These are phyloP conservation scores for Spiromastix sp. DNA, from an alignment of 2,329 filamentous ascomycete genomes.

Conservation along the genomic window DNA sequence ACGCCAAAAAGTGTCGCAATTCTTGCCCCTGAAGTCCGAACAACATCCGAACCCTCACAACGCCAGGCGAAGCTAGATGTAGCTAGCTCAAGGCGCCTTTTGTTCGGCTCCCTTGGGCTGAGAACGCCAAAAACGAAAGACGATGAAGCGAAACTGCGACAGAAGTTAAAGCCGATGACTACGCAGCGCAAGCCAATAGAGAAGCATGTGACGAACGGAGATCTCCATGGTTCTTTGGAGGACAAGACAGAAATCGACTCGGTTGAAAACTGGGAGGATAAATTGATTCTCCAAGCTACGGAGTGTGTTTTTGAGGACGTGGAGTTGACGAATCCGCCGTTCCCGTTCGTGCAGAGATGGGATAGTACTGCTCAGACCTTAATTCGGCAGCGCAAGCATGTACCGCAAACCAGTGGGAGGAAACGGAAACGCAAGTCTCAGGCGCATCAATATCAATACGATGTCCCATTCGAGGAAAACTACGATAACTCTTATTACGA, in stretches of 20 bases:
- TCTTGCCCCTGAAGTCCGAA: too few species aligned
- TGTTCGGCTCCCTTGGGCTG: conserved; percentile 64
- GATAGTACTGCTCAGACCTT: conserved; percentile 57
- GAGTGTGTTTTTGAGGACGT: conserved; percentile 69
- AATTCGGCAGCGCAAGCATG: conserved; percentile 30
- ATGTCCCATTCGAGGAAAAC: conserved; percentile 16
- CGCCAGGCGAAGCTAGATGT: conserved; percentile 43
- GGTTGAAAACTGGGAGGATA: conserved; percentile 60
- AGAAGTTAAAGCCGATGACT: conserved; percentile 47
- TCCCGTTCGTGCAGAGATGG: conserved; percentile 85
- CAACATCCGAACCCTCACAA: conserved; percentile 11
- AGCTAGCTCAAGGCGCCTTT: conserved; percentile 53
- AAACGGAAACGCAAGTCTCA: conserved; percentile 40
- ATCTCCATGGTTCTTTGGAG: conserved; percentile 15
- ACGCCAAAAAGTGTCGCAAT: too few species aligned
- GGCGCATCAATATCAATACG: conserved; percentile 32
- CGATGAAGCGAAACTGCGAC: conserved; percentile 54
- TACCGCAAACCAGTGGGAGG: conserved; percentile 16
- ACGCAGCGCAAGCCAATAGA: conserved; percentile 17
- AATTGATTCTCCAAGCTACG: conserved; percentile 65
- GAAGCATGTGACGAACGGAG: background rate
- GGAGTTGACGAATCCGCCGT: conserved; percentile 65
- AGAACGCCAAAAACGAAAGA: conserved; percentile 57
- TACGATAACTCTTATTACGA: conserved; percentile 15
- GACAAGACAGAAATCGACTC: conserved; percentile 37